phyloP scores from a whole-genome alignment of 352 stramenopile species.

The Phytophthora vignae region DNA sequence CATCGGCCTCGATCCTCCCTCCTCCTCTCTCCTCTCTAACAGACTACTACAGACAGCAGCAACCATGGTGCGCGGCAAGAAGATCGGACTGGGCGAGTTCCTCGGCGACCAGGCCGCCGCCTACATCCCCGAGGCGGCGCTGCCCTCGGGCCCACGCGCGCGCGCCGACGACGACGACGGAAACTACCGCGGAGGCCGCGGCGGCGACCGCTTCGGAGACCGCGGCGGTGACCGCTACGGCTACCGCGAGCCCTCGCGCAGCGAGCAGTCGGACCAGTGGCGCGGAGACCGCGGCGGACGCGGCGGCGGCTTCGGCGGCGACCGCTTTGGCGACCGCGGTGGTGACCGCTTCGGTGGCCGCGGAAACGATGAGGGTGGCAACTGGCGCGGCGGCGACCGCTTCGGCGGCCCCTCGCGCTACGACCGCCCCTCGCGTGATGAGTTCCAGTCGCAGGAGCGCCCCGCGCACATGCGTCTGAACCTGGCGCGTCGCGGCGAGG shows the following conservation, averaged over 20 bases:
- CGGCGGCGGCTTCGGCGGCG: constrained; percentile 30
- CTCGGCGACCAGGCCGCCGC: constrained; percentile 65
- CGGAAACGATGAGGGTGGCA: constrained; percentile 35
- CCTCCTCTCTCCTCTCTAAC: background rate
- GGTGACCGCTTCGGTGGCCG: constrained; percentile 39
- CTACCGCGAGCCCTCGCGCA: constrained; percentile 57
- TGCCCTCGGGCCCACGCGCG: constrained; percentile 64
- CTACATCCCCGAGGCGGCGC: constrained; percentile 66
- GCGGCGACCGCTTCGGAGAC: constrained; percentile 48
- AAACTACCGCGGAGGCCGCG: constrained; percentile 51
- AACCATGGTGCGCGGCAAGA: constrained; percentile 66
- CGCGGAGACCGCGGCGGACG: constrained; percentile 47
- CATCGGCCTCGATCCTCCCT: background rate
- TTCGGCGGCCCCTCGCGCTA: constrained; percentile 62
- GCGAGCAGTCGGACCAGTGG: constrained; percentile 63
- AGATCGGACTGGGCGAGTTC: constrained; percentile 81
- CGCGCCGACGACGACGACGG: constrained; percentile 64
- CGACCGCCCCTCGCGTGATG: constrained; percentile 68
- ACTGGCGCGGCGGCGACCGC: constrained; percentile 41
- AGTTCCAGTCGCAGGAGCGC: constrained; percentile 67
- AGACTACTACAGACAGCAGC: constrained; percentile 9
- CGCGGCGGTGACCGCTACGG: constrained; percentile 34
- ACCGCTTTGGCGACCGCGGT: constrained; percentile 33
- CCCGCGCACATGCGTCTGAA: constrained; percentile 85
- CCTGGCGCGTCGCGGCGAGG: constrained; percentile 57